Percentiles rank a stretch among this genome's conserved stretches.
phyloP scores from a whole-genome alignment of 2,329 filamentous ascomycete species.

The Chrysosporium queenslandicum region DNA sequence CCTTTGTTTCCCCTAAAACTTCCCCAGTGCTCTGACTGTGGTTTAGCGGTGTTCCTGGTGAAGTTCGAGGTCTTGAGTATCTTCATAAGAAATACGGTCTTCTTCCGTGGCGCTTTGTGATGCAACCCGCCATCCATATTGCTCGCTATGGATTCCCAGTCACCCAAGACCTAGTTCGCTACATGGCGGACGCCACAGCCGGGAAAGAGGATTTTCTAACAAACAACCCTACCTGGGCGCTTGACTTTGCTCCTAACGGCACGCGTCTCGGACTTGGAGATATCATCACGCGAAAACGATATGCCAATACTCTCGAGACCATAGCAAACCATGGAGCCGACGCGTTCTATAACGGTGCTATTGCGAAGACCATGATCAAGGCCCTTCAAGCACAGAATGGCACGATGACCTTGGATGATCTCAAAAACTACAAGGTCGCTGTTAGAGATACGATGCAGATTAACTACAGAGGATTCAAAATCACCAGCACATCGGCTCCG shows the following conservation, averaged over 20 bases:
- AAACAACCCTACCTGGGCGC: slow-evolving; percentile 66
- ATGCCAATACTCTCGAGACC: slow-evolving; percentile 65
- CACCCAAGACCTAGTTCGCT: slow-evolving; percentile 61
- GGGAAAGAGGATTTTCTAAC: slow-evolving; percentile 56
- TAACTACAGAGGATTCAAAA: slow-evolving; percentile 58
- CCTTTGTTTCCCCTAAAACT: too few relatives aligned
- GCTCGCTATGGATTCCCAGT: slow-evolving; percentile 66
- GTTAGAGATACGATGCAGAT: slow-evolving; percentile 54
- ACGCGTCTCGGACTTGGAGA: slow-evolving; percentile 62
- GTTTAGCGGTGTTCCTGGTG: slow-evolving; percentile 46
- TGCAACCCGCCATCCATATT: slow-evolving; percentile 62
- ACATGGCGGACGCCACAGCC: slow-evolving; percentile 52
- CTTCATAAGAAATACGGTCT: slow-evolving; percentile 55
- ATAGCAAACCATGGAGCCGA: slow-evolving; percentile 65
- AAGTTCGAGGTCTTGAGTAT: slow-evolving; percentile 65
- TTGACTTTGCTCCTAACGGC: slow-evolving; percentile 82
- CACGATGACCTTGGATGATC: slow-evolving; percentile 74
- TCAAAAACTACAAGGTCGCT: slow-evolving; percentile 61
- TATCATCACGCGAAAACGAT: slow-evolving; percentile 67
- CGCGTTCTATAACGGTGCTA: slow-evolving; percentile 62
- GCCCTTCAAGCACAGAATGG: slow-evolving; percentile 61
- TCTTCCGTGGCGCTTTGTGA: slow-evolving; percentile 60
- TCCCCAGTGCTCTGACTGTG: neutral
- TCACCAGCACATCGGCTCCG: slow-evolving; percentile 59
- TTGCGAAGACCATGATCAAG: slow-evolving; percentile 63